These are phyloP conservation scores for Hygrocybe punicea DNA, from an alignment of 768 basidiomycete genomes.

Conservation along the genomic window DNA sequence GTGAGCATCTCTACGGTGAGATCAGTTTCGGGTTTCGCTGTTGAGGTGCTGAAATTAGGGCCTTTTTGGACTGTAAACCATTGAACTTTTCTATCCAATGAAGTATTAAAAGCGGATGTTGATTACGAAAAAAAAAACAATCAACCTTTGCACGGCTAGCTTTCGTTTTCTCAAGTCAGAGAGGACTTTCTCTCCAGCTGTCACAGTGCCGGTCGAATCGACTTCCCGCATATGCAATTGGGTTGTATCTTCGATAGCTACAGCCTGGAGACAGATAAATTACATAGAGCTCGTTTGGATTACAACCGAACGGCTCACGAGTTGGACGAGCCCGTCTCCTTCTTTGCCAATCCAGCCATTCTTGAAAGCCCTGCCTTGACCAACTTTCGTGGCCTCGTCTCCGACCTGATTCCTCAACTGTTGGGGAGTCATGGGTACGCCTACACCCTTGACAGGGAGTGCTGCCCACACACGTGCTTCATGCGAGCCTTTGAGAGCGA, in stretches of 20 bases:
- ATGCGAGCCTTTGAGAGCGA: constrained; percentile 81
- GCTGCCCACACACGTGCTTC: constrained; percentile 93
- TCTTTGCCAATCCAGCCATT: constrained; percentile 95
- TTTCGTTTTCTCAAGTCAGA: constrained; percentile 91
- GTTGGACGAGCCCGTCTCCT: constrained; percentile 79
- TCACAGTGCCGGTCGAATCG: constrained; percentile 64
- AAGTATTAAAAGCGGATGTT: constrained; percentile 4
- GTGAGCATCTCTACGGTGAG: constrained; percentile 92
- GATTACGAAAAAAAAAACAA: background rate
- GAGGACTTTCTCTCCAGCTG: constrained; percentile 74
- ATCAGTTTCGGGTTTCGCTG: constrained; percentile 92
- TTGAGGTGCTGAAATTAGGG: constrained; percentile 80
- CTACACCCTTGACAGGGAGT: constrained; percentile 68
- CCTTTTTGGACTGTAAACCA: constrained; percentile 93
- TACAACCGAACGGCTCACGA: constrained; percentile 51
- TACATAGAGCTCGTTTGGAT: constrained; percentile 4
- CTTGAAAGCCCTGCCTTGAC: constrained; percentile 95
- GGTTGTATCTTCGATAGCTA: constrained; percentile 69
- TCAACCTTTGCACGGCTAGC: constrained; percentile 76
- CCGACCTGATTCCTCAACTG: constrained; percentile 77
- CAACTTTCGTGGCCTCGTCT: constrained; percentile 86
- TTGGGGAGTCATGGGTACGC: constrained; percentile 58
- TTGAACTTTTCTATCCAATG: constrained; percentile 73
- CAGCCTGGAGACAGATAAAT: constrained; percentile 42
- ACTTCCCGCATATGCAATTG: constrained; percentile 73